A percentile compares a stretch with the other conserved stretches of the same genome.
Evolutionary conservation across 2,329 filamentous ascomycete genomes (phyloP).

Genomic region (Colletotrichum phormii): DNA sequence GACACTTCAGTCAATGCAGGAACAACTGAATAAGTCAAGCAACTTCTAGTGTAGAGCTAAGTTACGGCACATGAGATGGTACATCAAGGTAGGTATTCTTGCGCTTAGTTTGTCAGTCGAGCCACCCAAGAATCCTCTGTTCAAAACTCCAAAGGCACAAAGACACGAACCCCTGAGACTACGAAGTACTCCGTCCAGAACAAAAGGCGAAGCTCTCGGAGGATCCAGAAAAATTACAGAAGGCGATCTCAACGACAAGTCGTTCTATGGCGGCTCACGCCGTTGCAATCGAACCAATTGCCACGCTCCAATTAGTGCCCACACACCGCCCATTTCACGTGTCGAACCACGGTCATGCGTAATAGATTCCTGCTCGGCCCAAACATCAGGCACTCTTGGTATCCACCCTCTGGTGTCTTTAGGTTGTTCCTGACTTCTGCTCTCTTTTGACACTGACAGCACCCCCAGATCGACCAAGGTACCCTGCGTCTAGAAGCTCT

Average conservation of each 20-base stretch:
- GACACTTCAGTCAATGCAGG: neutral
- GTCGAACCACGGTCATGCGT: constrained; percentile 36
- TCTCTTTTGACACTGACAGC: constrained; percentile 5
- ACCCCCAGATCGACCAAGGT: neutral
- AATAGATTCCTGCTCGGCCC: constrained; percentile 22
- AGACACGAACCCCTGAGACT: neutral
- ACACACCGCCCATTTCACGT: constrained; percentile 36
- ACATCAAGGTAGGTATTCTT: neutral
- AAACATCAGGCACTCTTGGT: constrained; percentile 9
- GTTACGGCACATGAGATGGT: too few relatives aligned
- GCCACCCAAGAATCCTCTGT: neutral
- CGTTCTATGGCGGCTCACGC: constrained; percentile 33
- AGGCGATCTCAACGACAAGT: constrained; percentile 36
- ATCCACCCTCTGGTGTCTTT: neutral
- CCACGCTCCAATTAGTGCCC: constrained; percentile 18
- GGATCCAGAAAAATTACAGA: constrained; percentile 30
- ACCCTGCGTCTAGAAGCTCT: neutral
- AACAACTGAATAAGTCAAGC: neutral
- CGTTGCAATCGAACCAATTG: constrained; percentile 25
- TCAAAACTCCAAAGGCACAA: neutral
- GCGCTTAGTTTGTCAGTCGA: neutral
- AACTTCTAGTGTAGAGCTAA: too few relatives aligned
- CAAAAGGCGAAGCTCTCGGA: constrained; percentile 1
- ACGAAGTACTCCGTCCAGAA: too few relatives aligned
- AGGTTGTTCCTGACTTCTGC: neutral